Evolutionary conservation across 2,329 filamentous ascomycete species (phyloP), one percentile per base, ranked within the genome.

Genomic region (Lecanicillium sp.): DNA sequence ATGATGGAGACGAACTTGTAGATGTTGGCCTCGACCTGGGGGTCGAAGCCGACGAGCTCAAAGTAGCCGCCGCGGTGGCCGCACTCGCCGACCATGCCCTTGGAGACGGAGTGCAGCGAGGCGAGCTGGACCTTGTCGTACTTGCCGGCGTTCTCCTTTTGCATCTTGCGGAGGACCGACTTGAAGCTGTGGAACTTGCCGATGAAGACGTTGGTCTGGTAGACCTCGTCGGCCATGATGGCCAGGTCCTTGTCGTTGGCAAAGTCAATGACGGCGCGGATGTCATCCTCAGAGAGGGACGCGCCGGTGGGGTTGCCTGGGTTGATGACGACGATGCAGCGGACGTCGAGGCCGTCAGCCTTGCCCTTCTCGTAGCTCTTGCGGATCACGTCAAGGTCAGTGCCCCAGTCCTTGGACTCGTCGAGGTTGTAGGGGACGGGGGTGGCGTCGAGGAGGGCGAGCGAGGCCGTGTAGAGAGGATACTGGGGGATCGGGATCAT

Each of bases 1-100:
- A 87, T 91, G 72, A 98, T 97, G 66, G 86, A 93, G 62, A 97
- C 86, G 66, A 95, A 95, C 74, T 98, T 98, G 82, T 97, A 97
- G 67, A 98, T 90, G 73, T 97, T 85, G 55, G 85, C 87, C 62
- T 87, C 84, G 55, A 98, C 93, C 61, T 86, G 77, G 10, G 80
- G 70, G 64, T 95, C 83, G 67, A 98, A 96, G 58, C 88, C 88
- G 51, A 90, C 81, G 49, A 98, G 83, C 76, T 98, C 93, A 63
- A 97, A 97, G 78, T 95, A 98, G 47, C 93, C 93, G 58, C 91
- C 93, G 55, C 93, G 87, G 74, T 98, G 93, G 44, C 93, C 93
- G 66, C 93, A 98, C 74, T 98, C 93, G 63, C 93, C 93, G 8
- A 96, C 87, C 90, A 98, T 97, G 60, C 93, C 93, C 79, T 98